phyloP scores from a whole-genome alignment of 805 yeast species.

The Cephaloascus fragrans region DNA sequence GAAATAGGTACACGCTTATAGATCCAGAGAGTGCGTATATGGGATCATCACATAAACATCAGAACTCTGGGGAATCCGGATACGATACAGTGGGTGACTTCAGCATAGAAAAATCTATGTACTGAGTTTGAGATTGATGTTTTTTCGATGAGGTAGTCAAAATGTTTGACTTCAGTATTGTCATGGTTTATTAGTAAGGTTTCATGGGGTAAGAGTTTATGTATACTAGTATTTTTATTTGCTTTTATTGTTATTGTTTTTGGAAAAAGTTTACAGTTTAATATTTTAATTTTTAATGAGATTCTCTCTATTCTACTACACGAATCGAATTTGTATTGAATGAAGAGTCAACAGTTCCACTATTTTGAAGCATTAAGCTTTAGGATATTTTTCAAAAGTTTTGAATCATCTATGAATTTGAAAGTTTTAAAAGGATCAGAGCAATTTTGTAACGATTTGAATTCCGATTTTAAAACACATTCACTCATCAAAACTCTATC shows the following conservation, averaged over 20 bases:
- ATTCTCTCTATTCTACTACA: background rate
- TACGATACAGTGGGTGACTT: background rate
- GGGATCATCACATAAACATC: too few species aligned
- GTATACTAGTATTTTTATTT: too few species aligned
- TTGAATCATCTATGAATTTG: constrained; percentile 45
- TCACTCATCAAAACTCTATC: constrained; percentile 37
- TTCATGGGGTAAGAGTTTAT: too few species aligned
- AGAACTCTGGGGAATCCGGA: too few species aligned
- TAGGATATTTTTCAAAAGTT: constrained; percentile 45
- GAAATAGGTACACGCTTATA: background rate
- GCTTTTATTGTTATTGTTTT: constrained; percentile 9
- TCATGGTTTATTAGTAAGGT: too few species aligned
- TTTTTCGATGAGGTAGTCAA: too few species aligned
- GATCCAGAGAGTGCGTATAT: background rate
- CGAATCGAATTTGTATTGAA: background rate
- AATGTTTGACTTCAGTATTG: too few species aligned
- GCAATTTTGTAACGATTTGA: constrained; percentile 35
- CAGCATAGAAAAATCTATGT: too few species aligned
- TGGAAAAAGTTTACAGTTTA: constrained; percentile 5
- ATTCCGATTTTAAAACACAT: constrained; percentile 49
- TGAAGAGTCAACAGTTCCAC: too few species aligned
- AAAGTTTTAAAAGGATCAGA: constrained; percentile 20
- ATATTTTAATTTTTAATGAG: background rate
- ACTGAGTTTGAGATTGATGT: too few species aligned
- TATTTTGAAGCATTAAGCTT: too few species aligned